Evolutionary conservation across 2,329 filamentous ascomycete species (phyloP), one percentile per base, ranked within the genome.

Genomic region (Dactylellina drechsleri): DNA sequence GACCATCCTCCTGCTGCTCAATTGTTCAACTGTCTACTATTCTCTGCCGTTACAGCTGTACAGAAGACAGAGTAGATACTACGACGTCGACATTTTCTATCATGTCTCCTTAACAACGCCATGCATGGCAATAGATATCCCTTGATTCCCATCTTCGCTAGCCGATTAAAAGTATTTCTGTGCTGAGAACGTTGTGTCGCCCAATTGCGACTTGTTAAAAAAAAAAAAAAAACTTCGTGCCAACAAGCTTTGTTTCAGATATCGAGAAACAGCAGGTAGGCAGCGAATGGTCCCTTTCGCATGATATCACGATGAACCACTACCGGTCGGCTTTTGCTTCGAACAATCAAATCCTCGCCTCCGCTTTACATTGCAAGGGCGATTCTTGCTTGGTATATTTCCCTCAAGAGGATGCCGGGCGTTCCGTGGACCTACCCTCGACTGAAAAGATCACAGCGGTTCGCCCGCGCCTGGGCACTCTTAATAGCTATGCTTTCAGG

Each of bases 171-270:
- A 20, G n/a, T 52, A 7, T 20, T 52, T 18, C 49, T 20, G 49
- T 23, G 43, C 5, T 47, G 43, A 6, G 16, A 18, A 47, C 20
- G 49, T 54, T 36, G 52, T 49, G 47, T 15, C 31, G 16, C 43
- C 36, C 65, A 13, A 23, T 15, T 54, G 65, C 47, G 47, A 18
- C 41, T 54, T 40, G 26, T 57, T 28, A 16, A 41, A 18, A 28
- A 47, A 36, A 15, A 43, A 58, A 56, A 56, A n/a, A 47, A 47
- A 23, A 23, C 8, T 8, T 3, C 2, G 18, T 52, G 18, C 20
- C 47, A 53, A 58, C 66, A 62, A 61, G 43, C 41, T 47, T 26
- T 54, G 71, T 75, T 75, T 75, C 71, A 75, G 26, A 50, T 50
- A 36, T 49, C 59, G 57, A 57, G 23, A 75, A 68, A 58, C 40